These are phyloP conservation scores for Leersia perrieri DNA, from an alignment of 176 grass and related monocot genomes.

Conservation along the genomic window DNA sequence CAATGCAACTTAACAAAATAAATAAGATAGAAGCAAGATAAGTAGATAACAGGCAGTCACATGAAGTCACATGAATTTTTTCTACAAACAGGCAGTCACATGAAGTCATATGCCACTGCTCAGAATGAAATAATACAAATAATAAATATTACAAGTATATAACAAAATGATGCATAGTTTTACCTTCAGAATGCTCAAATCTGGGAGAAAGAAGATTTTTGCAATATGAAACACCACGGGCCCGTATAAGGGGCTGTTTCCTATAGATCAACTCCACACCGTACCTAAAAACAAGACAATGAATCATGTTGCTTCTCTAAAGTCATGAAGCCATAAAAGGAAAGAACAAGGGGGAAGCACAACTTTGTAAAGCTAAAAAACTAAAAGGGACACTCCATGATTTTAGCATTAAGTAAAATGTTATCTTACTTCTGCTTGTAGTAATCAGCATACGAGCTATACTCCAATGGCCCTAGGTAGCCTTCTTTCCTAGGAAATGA, in stretches of 20 bases:
- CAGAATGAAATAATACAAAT: slow-evolving; percentile 3
- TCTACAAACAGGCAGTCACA: too few species aligned
- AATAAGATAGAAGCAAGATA: background rate
- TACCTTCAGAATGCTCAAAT: slow-evolving; percentile 99
- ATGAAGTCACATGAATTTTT: too few species aligned
- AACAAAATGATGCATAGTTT: background rate
- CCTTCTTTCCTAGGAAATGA: slow-evolving; percentile 99
- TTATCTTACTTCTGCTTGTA: slow-evolving; percentile 92
- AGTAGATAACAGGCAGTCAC: too few species aligned
- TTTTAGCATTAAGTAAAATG: slow-evolving; percentile 34
- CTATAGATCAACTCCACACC: slow-evolving; percentile 96
- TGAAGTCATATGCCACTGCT: background rate
- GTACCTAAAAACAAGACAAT: slow-evolving; percentile 61
- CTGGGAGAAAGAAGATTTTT: slow-evolving; percentile 98
- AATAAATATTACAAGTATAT: slow-evolving; percentile 2
- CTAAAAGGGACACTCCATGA: background rate
- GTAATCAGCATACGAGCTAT: slow-evolving; percentile 96
- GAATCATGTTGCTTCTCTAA: background rate
- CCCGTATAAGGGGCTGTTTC: slow-evolving; percentile 97
- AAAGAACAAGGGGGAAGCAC: slow-evolving; percentile 21
- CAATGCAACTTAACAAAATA: background rate
- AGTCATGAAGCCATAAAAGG: background rate
- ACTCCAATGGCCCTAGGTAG: slow-evolving; percentile 87
- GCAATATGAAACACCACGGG: slow-evolving; percentile 96
- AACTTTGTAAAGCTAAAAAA: background rate